Conservation (phyloP, 805 yeast genomes). For the Citeromyces nyonsensis region DNA sequence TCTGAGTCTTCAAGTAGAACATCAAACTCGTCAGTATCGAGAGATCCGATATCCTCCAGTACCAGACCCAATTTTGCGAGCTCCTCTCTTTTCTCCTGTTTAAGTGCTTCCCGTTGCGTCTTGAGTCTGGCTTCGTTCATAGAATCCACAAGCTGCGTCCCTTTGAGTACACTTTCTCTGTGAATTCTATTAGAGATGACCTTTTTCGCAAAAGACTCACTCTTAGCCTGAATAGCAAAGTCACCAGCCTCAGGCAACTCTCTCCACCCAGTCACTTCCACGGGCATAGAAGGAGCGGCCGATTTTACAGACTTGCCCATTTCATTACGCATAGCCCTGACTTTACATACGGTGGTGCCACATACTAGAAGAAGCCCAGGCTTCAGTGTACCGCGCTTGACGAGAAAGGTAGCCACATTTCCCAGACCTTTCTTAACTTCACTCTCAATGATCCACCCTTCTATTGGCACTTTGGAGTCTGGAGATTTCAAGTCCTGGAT, state of each 20-base stretch:
- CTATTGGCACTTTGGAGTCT: slow-evolving; percentile 30
- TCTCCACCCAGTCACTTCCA: slow-evolving; percentile 89
- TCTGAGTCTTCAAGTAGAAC: slow-evolving; percentile 6
- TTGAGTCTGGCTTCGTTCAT: slow-evolving; percentile 55
- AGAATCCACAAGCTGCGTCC: slow-evolving; percentile 47
- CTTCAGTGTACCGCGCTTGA: slow-evolving; percentile 63
- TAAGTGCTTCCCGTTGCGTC: slow-evolving; percentile 32
- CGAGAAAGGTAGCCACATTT: slow-evolving; percentile 69
- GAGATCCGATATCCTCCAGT: slow-evolving; percentile 23
- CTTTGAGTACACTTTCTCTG: slow-evolving; percentile 33
- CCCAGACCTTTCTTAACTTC: slow-evolving; percentile 74
- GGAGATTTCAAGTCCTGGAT: slow-evolving; percentile 64
- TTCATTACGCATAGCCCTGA: slow-evolving; percentile 66
- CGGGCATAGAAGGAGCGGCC: slow-evolving; percentile 84
- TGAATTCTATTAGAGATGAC: slow-evolving; percentile 52
- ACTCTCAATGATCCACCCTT: slow-evolving; percentile 87
- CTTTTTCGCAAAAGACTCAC: slow-evolving; percentile 61
- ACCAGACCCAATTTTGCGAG: slow-evolving; percentile 47
- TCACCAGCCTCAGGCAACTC: slow-evolving; percentile 88
- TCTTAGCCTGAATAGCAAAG: slow-evolving; percentile 58
- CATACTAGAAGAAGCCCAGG: slow-evolving; percentile 68
- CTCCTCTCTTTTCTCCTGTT: slow-evolving; percentile 37
- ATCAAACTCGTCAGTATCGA: slow-evolving; percentile 14
- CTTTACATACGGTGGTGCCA: slow-evolving; percentile 78
- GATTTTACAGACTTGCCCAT: slow-evolving; percentile 39